A percentile compares a stretch with the other conserved stretches of the same genome.
phyloP scores from a whole-genome alignment of 2,329 filamentous ascomycete species.

The Scedosporium minutisporum region DNA sequence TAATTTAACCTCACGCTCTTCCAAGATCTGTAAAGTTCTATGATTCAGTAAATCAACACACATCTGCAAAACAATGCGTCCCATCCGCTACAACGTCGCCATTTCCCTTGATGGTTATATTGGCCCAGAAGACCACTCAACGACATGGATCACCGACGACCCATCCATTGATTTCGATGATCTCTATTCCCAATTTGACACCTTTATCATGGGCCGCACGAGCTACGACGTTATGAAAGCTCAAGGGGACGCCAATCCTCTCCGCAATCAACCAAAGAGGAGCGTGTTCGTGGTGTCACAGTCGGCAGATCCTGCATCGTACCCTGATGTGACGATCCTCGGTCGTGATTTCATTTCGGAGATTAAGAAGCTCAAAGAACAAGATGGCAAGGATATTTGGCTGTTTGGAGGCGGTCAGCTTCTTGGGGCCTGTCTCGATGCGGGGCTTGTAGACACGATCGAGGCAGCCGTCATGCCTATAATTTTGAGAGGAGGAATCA shows the following conservation, averaged over 20 bases:
- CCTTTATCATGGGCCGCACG: slow-evolving; percentile 26
- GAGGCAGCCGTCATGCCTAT: slow-evolving; percentile 20
- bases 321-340: slow-evolving; percentile 17
- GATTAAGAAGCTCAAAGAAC: slow-evolving; percentile 14
- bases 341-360: slow-evolving; percentile 10
- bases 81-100: slow-evolving; percentile 23
- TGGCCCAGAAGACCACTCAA: slow-evolving; percentile 18
- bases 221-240: slow-evolving; percentile 21
- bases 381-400: slow-evolving; percentile 21
- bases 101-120: slow-evolving; percentile 25
- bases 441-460: slow-evolving; percentile 19
- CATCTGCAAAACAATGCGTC: slow-evolving; percentile 9
- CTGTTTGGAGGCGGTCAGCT: slow-evolving; percentile 25
- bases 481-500: slow-evolving; percentile 10
- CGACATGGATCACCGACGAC: slow-evolving; percentile 22
- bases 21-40: no score
- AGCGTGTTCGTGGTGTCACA: slow-evolving; percentile 19
- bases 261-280: slow-evolving; percentile 12
- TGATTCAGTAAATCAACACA: no score
- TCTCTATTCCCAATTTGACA: slow-evolving; percentile 20
- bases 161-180: slow-evolving; percentile 20
- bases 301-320: slow-evolving; percentile 8
- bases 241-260: slow-evolving; percentile 12
- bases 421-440: slow-evolving; percentile 17
- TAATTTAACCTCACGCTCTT: no score